Conservation (phyloP, 345 rosid species). For the Populus pruinosa region DNA sequence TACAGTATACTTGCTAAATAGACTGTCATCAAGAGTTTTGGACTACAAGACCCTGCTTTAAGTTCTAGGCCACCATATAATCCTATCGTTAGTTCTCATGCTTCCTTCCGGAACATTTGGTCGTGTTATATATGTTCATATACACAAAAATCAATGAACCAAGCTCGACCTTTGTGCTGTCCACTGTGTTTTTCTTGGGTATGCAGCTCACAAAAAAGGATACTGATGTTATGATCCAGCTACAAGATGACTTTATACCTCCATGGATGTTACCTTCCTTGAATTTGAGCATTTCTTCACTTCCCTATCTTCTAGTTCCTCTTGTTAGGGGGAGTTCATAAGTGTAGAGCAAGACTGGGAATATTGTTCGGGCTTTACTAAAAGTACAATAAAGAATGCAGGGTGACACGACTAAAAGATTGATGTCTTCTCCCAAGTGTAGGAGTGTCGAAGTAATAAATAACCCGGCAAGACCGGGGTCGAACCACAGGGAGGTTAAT, state of each 20-base stretch:
- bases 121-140: not conserved
- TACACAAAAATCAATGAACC: no score
- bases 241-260: no score
- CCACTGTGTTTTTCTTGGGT: not conserved
- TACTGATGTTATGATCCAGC: not conserved
- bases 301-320: not conserved
- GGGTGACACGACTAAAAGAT: no score
- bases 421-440: no score
- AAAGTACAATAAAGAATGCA: no score
- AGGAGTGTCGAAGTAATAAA: no score
- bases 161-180: no score
- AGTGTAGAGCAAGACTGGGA: not conserved
- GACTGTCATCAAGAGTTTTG: not conserved
- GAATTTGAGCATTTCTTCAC: not conserved
- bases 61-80: not conserved
- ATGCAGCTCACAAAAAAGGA: not conserved
- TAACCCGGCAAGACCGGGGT: no score
- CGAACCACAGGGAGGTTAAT: no score
- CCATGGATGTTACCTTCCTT: not conserved
- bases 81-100: not conserved
- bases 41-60: not conserved
- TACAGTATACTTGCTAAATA: not conserved
- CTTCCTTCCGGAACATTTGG: no score
- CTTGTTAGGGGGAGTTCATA: not conserved
- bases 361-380: no score